Base-by-base conservation (phyloP, 345 rosid genomes). In the Eucalyptus polyanthemos region DNA sequence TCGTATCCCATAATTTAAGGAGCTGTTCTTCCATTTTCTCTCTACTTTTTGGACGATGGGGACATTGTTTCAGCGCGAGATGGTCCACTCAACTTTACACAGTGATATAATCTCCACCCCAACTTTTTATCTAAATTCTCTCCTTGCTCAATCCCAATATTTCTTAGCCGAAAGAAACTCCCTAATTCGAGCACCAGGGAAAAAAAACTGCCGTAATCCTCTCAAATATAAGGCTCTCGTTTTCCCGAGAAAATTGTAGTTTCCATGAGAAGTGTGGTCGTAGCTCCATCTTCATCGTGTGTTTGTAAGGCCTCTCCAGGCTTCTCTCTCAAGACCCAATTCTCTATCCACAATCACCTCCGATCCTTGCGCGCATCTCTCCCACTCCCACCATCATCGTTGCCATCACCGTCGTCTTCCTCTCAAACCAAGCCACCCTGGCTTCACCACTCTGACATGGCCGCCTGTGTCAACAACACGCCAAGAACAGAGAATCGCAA, bases 191-290 rank as follows among this genome's bases (percentile, higher is more conserved):
- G 37, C 42, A 15, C 80, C 27, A 2, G 60, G 60, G 25, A 47
- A 24, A 56, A 56, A 58, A 58, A 25, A 5, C 65, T 25, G 29
- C 65, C 14, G 6, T 58, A 11, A 15, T 67, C 40, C 80, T 67
- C 80, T 31, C 80, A 67, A 67, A 31, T 67, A 67, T 67, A 31
- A 47, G 42, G 40, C 80, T 8, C 56, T 21, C 50, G n/a, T 45
- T 90, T 89, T 86, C 87, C 93, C 92, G 88, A 91, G 88, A 90
- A 92, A 92, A 90, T 76, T 87, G 51, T 90, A n/a, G 47, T 90
- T 90, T 65, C 95, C 89, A 94, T 94, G 96, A 94, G 88, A 90
- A 51, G 91, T 67, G 93, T 86, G 90, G 93, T 67, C 87, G 49
- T 86, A 40, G 49, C 62, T 67, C 80, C 80, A 67, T 67, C 80